These are phyloP conservation scores for Debaryomyces sp. DNA, from an alignment of 1,139 yeast genomes.

Conservation along the genomic window DNA sequence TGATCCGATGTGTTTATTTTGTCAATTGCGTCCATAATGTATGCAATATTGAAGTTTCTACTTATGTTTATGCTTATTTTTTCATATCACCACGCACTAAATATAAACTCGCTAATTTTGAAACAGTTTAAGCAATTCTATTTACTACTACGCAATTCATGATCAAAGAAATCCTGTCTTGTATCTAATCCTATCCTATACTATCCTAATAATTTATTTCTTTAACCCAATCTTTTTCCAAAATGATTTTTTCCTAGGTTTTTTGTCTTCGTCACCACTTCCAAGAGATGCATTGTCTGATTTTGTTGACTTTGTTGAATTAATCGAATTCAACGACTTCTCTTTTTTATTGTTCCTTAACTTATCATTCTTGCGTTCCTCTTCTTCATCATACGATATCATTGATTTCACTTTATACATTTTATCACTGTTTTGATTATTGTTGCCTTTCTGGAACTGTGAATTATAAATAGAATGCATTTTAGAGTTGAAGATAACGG, in stretches of 20 bases:
- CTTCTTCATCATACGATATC: constrained; percentile 35
- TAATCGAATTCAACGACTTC: constrained; percentile 10
- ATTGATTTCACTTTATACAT: constrained; percentile 47
- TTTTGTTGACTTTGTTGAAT: constrained; percentile 14
- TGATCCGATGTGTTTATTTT: not conserved
- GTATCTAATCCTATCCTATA: not conserved
- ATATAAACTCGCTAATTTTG: not conserved
- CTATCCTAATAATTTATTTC: constrained; percentile 18
- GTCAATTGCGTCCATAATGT: not conserved
- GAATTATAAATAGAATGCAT: constrained; percentile 37
- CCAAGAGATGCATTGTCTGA: constrained; percentile 11
- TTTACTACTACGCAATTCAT: not conserved
- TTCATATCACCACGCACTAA: not conserved
- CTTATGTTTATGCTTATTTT: not conserved
- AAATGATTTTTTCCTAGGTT: constrained; percentile 27
- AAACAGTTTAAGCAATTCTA: not conserved
- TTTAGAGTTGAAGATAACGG: constrained; percentile 26
- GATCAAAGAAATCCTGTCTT: not conserved
- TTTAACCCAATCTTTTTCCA: constrained; percentile 37
- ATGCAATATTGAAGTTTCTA: not conserved
- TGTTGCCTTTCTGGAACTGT: constrained; percentile 17
- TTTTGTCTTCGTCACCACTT: constrained; percentile 13
- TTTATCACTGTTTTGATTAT: constrained; percentile 14
- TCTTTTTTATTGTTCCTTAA: constrained; percentile 19
- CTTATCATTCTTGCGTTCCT: constrained; percentile 27